Base-by-base conservation (phyloP, 2,329 filamentous ascomycete genomes). In the Colletotrichum euphorbiae region DNA sequence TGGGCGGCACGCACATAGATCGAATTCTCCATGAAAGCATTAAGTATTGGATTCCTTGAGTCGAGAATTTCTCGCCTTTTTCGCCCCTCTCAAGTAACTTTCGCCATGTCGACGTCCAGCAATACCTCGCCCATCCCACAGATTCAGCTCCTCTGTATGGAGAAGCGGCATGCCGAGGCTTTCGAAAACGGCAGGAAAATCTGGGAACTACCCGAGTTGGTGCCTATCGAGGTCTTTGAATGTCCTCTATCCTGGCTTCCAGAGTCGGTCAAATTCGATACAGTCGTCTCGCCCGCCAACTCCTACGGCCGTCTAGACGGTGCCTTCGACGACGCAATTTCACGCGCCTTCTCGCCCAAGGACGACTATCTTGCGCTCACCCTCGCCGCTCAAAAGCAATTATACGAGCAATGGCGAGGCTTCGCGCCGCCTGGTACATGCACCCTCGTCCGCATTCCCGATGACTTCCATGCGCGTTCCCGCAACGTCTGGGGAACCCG, bases 241-340 rank as follows among this genome's bases (percentile, higher is more conserved):
- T 76, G 73, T 48, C 74, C 75, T 6, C 78, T 87, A 5, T 74
- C 77, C 9, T 71, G 74, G 2, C 72, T 87, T 3, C 75, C 81
- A 0, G 11, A 72, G 0, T 57, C 67, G 0, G 73, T 79, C 8
- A 75, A 75, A 33, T 85, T 85, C 72, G 81, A 86, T 72, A 76
- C 82, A 12, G 75, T 87, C 46, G 83, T 87, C 21, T 87, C 85
- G 1, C 85, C 85, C 0, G 84, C 85, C 46, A 87, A 87, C 71
- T 86, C 83, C 1, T 87, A 86, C 72, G 85, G 80, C 31, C 79
- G 80, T 1, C 79, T 88, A 1, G 85, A 87, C 69, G 85, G 86
- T 31, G 83, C 80, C 54, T 88, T 87, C 69, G 84, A 87, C 74
- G 82, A 85, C 70, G 85, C 85, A 24, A 83, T 87, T 62, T 86